These are phyloP conservation scores for Paecilomyces sp. DNA, from an alignment of 2,329 filamentous ascomycete genomes.

Conservation along the genomic window DNA sequence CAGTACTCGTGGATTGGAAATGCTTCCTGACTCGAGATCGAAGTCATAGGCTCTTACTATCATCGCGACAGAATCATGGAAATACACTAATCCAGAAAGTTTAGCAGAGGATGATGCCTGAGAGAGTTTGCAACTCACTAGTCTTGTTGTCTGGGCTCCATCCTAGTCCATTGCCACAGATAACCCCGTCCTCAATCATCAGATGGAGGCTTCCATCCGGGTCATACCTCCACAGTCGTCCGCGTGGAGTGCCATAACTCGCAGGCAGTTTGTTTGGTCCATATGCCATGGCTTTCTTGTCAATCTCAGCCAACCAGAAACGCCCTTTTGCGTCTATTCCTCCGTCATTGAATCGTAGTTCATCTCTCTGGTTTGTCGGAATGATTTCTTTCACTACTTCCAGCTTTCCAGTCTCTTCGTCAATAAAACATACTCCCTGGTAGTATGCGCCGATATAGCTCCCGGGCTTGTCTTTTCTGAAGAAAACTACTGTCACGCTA, in stretches of 20 bases:
- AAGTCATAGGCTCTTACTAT: slow-evolving; percentile 26
- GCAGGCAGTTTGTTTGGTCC: slow-evolving; percentile 22
- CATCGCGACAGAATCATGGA: slow-evolving; percentile 28
- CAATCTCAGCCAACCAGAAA: slow-evolving; percentile 32
- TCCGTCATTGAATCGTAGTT: slow-evolving; percentile 29
- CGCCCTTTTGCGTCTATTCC: slow-evolving; percentile 26
- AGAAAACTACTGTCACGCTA: slow-evolving; percentile 28
- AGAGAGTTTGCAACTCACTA: slow-evolving; percentile 13
- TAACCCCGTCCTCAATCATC: slow-evolving; percentile 24
- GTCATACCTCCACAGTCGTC: slow-evolving; percentile 16
- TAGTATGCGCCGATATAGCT: slow-evolving; percentile 36
- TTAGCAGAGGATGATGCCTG: background rate
- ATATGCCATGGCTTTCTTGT: slow-evolving; percentile 25
- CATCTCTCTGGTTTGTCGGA: slow-evolving; percentile 17
- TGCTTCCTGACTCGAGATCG: slow-evolving; percentile 21
- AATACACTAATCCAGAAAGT: slow-evolving; percentile 19
- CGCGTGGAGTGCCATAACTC: slow-evolving; percentile 19
- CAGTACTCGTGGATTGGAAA: slow-evolving; percentile 23
- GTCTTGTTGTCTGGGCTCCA: slow-evolving; percentile 32
- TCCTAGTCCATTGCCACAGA: slow-evolving; percentile 30
- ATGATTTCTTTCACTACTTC: slow-evolving; percentile 32
- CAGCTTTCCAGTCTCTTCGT: slow-evolving; percentile 28
- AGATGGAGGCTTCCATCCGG: slow-evolving; percentile 20
- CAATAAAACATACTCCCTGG: slow-evolving; percentile 29
- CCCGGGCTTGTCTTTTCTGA: slow-evolving; percentile 23